Evolutionary conservation across 108 stramenopile genomes (phyloP).

Genomic region (Nitzschia sp.): DNA sequence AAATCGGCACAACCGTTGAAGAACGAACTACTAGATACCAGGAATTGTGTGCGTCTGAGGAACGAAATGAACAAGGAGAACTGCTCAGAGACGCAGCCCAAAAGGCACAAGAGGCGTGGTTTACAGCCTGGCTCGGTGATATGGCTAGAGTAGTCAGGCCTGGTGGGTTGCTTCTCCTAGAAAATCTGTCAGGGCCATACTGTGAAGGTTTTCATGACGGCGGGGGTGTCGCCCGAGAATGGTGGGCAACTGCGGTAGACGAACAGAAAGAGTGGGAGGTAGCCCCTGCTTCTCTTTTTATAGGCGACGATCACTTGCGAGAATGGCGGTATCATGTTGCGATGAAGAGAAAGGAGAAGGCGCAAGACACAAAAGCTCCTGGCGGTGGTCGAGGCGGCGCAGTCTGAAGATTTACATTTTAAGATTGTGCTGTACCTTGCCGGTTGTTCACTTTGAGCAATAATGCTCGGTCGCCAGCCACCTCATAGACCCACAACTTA

Average conservation of each 20-base stretch:
- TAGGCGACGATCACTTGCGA: slow-evolving; percentile 15
- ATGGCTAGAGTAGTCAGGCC: slow-evolving; percentile 49
- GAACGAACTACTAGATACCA: background rate
- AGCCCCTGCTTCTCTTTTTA: slow-evolving; percentile 24
- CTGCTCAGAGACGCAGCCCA: slow-evolving; percentile 25
- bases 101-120: slow-evolving; percentile 38
- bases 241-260: slow-evolving; percentile 25
- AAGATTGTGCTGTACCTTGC: too few relatives aligned
- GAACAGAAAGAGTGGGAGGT: slow-evolving; percentile 42
- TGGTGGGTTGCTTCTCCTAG: slow-evolving; percentile 37
- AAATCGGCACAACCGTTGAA: background rate
- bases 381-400: background rate
- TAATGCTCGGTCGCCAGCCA: too few relatives aligned
- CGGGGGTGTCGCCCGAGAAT: slow-evolving; percentile 32
- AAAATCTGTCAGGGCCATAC: slow-evolving; percentile 27
- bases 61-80: slow-evolving; percentile 9
- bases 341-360: slow-evolving; percentile 32
- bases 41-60: slow-evolving; percentile 4
- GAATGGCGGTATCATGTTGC: slow-evolving; percentile 42
- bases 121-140: slow-evolving; percentile 33
- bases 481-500: too few relatives aligned
- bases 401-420: too few relatives aligned
- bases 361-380: too few relatives aligned
- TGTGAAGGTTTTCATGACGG: slow-evolving; percentile 29
- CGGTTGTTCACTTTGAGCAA: too few relatives aligned